These are phyloP conservation scores for Lactifluus pinguis DNA, from an alignment of 768 basidiomycete genomes.

Conservation along the genomic window DNA sequence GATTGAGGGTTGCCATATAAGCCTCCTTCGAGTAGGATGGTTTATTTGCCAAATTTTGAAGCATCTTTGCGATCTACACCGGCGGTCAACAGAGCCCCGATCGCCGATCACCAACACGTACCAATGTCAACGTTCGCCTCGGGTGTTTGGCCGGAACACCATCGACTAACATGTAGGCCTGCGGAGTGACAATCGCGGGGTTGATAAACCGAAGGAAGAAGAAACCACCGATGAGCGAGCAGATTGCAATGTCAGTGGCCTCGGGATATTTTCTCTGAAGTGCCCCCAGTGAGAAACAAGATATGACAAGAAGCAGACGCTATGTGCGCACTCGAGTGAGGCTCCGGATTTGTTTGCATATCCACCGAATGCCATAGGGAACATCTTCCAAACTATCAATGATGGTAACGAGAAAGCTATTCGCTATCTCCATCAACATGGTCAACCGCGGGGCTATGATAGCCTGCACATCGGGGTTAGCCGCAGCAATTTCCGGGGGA, in stretches of 20 bases:
- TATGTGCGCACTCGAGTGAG: conserved; percentile 71
- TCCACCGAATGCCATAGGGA: conserved; percentile 99
- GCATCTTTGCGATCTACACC: conserved; percentile 93
- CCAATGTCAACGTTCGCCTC: conserved; percentile 87
- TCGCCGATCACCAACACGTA: conserved; percentile 22
- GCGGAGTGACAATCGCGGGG: conserved; percentile 96
- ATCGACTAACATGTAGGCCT: conserved; percentile 99
- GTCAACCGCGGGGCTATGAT: conserved; percentile 95
- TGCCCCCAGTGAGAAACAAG: background rate
- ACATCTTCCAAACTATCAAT: conserved; percentile 98
- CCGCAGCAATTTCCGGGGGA: conserved; percentile 87
- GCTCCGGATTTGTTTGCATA: conserved; percentile 98
- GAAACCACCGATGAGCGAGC: conserved; percentile 97
- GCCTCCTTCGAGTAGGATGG: conserved; percentile 96
- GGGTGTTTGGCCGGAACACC: conserved; percentile 97
- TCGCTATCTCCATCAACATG: conserved; percentile 99
- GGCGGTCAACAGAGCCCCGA: background rate
- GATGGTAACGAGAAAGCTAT: conserved; percentile 93
- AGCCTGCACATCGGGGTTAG: conserved; percentile 92
- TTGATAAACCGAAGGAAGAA: conserved; percentile 99
- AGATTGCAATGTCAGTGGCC: conserved; percentile 96
- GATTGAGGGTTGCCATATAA: conserved; percentile 98
- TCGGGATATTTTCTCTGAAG: conserved; percentile 94
- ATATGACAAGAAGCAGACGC: background rate
- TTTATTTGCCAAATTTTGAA: conserved; percentile 98